Percentiles rank a stretch among this genome's conserved stretches.
These are phyloP conservation scores for Crithidia thermophila DNA, from an alignment of 208 protist genomes.

Conservation along the genomic window DNA sequence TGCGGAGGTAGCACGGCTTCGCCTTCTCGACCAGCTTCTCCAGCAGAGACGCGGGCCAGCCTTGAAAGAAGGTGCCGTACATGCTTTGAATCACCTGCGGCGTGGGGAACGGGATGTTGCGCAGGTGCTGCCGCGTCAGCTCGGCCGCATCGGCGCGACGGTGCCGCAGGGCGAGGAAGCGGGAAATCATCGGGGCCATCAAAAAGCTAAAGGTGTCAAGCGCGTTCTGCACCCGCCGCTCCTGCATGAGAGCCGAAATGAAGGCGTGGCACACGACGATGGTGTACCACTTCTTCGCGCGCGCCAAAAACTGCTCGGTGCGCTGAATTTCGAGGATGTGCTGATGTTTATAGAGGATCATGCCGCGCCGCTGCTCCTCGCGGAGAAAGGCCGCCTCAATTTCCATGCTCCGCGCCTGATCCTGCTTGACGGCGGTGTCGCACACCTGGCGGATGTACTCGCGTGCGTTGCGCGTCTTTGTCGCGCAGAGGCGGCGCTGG, in stretches of 20 bases:
- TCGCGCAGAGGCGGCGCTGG: conserved; percentile 42
- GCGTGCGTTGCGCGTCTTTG: conserved; percentile 48
- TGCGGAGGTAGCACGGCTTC: conserved; percentile 59
- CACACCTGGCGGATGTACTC: conserved; percentile 44
- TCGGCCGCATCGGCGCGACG: conserved; percentile 35
- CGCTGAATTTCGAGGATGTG: conserved; percentile 62
- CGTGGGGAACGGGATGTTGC: conserved; percentile 75
- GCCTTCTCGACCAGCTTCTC: conserved; percentile 70
- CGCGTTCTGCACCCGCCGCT: conserved; percentile 70
- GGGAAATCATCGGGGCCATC: conserved; percentile 69
- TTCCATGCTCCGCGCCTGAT: conserved; percentile 21
- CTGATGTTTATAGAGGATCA: conserved; percentile 63
- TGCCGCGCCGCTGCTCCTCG: conserved; percentile 43
- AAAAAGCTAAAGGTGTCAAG: conserved; percentile 68
- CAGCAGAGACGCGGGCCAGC: conserved; percentile 71
- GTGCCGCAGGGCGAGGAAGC: conserved; percentile 48
- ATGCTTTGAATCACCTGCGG: conserved; percentile 84
- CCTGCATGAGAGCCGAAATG: conserved; percentile 82
- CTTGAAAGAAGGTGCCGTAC: conserved; percentile 83
- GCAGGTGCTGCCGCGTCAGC: conserved; percentile 56
- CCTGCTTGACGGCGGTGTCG: conserved; percentile 18
- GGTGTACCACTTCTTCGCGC: conserved; percentile 67
- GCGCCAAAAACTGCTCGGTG: conserved; percentile 50
- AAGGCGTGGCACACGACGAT: conserved; percentile 87
- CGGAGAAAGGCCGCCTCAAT: conserved; percentile 25